Evolutionary conservation across 2,329 filamentous ascomycete genomes (phyloP).

Genomic region (Colletotrichum phormii): DNA sequence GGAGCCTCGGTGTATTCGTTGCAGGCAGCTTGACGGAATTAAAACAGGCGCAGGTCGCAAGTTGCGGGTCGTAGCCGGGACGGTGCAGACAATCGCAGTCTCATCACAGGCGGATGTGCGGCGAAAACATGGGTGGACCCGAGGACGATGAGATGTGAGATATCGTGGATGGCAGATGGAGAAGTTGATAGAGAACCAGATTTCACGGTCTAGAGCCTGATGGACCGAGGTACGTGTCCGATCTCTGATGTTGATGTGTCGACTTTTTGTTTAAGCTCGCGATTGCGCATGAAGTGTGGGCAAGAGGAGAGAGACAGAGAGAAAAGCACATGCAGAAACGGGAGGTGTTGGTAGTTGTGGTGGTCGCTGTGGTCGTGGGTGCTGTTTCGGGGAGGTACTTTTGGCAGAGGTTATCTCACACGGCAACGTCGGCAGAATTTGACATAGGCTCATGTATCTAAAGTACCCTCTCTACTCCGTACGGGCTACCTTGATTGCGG

Average conservation of each 20-base stretch:
- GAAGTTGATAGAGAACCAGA: slow-evolving; percentile 18
- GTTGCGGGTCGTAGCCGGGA: slow-evolving; percentile 11
- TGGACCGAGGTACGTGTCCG: slow-evolving; percentile 18
- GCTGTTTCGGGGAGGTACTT: slow-evolving; percentile 1
- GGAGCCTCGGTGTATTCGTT: background rate
- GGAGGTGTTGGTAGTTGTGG: background rate
- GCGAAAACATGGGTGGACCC: slow-evolving; percentile 13
- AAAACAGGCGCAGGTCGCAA: background rate
- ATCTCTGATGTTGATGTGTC: slow-evolving; percentile 17
- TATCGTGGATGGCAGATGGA: slow-evolving; percentile 7
- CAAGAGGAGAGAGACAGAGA: background rate
- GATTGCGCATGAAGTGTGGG: slow-evolving; percentile 11
- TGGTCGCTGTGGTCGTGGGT: background rate
- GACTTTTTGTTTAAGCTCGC: slow-evolving; percentile 9
- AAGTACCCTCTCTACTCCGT: background rate
- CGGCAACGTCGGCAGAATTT: background rate
- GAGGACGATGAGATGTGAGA: background rate
- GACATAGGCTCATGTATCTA: slow-evolving; percentile 10
- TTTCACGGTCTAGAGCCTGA: slow-evolving; percentile 25
- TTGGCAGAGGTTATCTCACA: background rate
- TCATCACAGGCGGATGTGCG: slow-evolving; percentile 10
- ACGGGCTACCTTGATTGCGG: background rate
- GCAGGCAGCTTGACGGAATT: background rate
- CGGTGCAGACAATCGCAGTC: slow-evolving; percentile 2
- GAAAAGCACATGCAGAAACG: slow-evolving; percentile 27